Percentiles rank a stretch among this genome's conserved stretches.
Evolutionary conservation across 129 eudicot genomes (phyloP).

Genomic region (Ambrosia artemisiifolia): DNA sequence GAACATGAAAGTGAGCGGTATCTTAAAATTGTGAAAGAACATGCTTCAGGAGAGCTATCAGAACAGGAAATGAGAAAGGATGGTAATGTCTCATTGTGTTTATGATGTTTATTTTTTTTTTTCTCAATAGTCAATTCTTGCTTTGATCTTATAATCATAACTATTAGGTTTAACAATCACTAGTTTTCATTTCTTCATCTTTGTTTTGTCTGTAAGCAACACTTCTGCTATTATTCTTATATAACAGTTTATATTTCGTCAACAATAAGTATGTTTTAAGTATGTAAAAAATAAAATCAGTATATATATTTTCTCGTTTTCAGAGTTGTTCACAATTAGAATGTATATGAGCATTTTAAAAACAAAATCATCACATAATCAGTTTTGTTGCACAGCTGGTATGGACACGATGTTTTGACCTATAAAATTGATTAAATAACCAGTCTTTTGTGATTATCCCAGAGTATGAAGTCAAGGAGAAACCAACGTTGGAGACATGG

Average conservation of each 20-base stretch:
- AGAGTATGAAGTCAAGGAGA: conserved; percentile 92
- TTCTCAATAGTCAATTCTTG: not conserved
- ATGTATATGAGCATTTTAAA: not conserved
- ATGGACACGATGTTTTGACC: not conserved
- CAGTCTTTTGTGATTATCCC: conserved; percentile 15
- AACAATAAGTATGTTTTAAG: not conserved
- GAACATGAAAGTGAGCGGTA: conserved; percentile 74
- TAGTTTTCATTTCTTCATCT: not conserved
- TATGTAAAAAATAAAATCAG: not conserved
- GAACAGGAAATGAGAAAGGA: conserved; percentile 66
- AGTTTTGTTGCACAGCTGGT: not conserved
- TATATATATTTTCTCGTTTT: not conserved
- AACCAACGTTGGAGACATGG: conserved; percentile 77
- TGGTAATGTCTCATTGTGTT: conserved; percentile 46
- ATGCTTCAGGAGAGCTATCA: conserved; percentile 74
- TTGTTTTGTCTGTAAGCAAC: not conserved
- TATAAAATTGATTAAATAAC: not conserved
- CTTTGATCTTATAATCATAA: not conserved
- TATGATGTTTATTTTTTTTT: not conserved
- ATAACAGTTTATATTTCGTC: not conserved
- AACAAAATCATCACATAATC: not conserved
- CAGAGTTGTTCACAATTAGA: not conserved
- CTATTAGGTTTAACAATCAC: not conserved
- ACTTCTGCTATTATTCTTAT: not conserved
- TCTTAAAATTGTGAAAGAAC: conserved; percentile 66